phyloP scores from a whole-genome alignment of 305 asterid genomes.

The Ilex paraguariensis region DNA sequence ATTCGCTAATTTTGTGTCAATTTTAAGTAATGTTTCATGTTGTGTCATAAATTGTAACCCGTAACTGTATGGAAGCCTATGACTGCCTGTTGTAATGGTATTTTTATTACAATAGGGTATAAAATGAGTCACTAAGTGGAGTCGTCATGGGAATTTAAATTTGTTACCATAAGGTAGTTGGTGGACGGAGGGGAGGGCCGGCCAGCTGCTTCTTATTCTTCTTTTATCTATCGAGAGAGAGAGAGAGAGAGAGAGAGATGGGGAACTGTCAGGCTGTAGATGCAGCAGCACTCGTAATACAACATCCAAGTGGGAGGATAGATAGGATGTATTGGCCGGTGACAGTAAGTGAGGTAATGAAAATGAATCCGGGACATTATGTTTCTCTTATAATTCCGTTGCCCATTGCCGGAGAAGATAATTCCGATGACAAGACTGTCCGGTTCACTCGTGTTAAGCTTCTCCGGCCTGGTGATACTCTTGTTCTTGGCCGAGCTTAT shows the following conservation, averaged over 20 bases:
- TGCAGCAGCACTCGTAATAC: slow-evolving; percentile 90
- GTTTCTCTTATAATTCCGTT: slow-evolving; percentile 83
- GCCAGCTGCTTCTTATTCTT: slow-evolving; percentile 4
- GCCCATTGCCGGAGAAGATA: slow-evolving; percentile 17
- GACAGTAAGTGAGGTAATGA: slow-evolving; percentile 80
- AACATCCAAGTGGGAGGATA: slow-evolving; percentile 76
- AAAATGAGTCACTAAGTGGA: not conserved
- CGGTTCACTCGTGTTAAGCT: slow-evolving; percentile 81
- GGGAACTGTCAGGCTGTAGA: slow-evolving; percentile 96
- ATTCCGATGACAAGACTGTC: slow-evolving; percentile 33
- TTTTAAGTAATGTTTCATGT: too few relatives aligned
- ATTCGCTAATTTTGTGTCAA: too few relatives aligned
- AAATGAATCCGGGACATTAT: slow-evolving; percentile 84
- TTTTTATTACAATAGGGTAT: too few relatives aligned
- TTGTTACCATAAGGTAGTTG: not conserved
- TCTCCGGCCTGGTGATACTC: slow-evolving; percentile 64
- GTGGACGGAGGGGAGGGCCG: slow-evolving; percentile 3
- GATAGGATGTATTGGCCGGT: slow-evolving; percentile 80
- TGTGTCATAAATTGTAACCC: too few relatives aligned
- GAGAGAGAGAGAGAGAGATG: slow-evolving; percentile 36
- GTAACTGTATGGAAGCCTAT: too few relatives aligned
- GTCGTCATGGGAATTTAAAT: not conserved
- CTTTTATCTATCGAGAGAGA: not conserved
- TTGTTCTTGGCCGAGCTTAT: slow-evolving; percentile 83
- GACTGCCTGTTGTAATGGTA: too few relatives aligned